Evolutionary conservation across 257 asterid species (phyloP).

Genomic region (Scutellaria baicalensis): DNA sequence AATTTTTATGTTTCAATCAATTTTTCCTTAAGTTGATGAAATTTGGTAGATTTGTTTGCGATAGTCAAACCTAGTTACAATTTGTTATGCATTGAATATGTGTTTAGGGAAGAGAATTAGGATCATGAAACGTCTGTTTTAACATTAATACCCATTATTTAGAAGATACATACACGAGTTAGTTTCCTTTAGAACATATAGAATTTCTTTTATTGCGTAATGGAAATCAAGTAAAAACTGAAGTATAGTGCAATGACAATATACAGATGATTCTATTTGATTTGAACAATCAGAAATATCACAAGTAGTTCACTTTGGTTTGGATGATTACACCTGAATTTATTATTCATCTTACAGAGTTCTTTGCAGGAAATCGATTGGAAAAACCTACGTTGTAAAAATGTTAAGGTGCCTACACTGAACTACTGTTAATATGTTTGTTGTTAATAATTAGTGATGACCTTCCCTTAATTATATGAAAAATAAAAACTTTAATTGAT

Average conservation of each 20-base stretch:
- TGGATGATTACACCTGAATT: neutral
- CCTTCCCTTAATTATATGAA: too few species aligned
- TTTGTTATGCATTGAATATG: neutral
- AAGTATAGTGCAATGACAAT: neutral
- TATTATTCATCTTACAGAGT: neutral
- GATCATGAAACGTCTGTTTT: neutral
- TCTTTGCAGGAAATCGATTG: neutral
- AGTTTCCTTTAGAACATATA: constrained; percentile 12
- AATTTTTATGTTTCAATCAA: neutral
- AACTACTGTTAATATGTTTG: too few species aligned
- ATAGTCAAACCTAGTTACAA: neutral
- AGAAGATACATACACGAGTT: neutral
- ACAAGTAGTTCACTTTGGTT: neutral
- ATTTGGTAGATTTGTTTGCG: neutral
- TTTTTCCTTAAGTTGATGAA: neutral
- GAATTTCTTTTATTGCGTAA: neutral
- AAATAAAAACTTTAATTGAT: too few species aligned
- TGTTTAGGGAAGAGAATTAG: constrained; percentile 6
- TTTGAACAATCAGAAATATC: neutral
- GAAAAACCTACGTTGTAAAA: too few species aligned
- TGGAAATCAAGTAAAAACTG: neutral
- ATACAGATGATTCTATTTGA: neutral
- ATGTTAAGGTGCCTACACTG: too few species aligned
- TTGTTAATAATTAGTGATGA: too few species aligned
- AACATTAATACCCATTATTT: neutral